Evolutionary conservation across 352 stramenopile species (phyloP), one percentile per base, ranked within the genome.

Genomic region (Phytophthora parvispora): DNA sequence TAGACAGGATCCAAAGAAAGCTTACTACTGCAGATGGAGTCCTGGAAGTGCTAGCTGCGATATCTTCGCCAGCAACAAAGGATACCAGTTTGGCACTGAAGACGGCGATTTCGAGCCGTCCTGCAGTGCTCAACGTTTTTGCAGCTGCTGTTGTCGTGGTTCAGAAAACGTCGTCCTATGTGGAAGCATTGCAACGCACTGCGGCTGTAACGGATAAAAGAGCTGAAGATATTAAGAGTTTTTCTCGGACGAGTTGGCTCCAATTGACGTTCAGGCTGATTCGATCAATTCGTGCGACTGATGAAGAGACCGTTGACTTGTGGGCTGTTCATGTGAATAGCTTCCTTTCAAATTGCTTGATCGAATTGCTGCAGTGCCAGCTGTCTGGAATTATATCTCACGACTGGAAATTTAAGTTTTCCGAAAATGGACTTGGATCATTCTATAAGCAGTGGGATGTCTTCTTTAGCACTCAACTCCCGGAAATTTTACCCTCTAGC

Each of bases 321-420:
- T 78, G 69, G 73, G 58, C 50, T 18, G 24, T 36, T 53, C 60
- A 63, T 34, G 43, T 81, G 56, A 34, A 69, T 18, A 45, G n/a
- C 52, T 75, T 81, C 31, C n/a, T 68, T 47, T 67, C 64, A 6
- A 61, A 53, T 18, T 69, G 50, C 13, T 62, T 85, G 24, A 32
- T 64, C 24, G 48, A 60, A 31, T 52, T 85, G 18, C 40, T 90
- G 10, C 64, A 28, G n/a, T 55, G 62, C n/a, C 50, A 86, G 9
- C 49, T 88, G 13, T 67, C 53, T 6, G 60, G 56, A 34, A 34
- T 78, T n/a, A 73, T 81, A 36, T 65, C 60, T 28, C 47, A 40
- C 13, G 83, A 91, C 34, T 91, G 77, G 81, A 81, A 88, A 22
- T 78, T 91, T 53, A 48, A 67, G 5, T 83, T 83, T 16, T 43